phyloP scores from a whole-genome alignment of 495 filamentous ascomycete species.

The Podospora didyma region DNA sequence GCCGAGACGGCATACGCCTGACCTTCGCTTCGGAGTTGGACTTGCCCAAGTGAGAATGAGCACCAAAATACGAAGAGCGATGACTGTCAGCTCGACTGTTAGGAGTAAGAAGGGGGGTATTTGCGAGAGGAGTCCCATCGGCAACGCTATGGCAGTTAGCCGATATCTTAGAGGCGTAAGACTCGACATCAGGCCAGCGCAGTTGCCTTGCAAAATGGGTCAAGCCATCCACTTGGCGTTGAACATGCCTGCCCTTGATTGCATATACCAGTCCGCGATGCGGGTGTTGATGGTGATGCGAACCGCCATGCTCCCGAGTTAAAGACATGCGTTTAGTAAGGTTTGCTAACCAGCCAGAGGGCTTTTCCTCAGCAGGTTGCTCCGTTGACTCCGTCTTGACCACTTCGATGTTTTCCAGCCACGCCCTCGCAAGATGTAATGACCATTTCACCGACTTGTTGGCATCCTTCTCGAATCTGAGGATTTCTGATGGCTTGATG shows the following conservation, averaged over 20 bases:
- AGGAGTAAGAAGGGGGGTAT: conserved; percentile 35
- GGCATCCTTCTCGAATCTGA: conserved; percentile 59
- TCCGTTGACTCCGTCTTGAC: conserved; percentile 41
- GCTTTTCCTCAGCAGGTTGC: conserved; percentile 23
- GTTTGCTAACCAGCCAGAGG: conserved; percentile 47
- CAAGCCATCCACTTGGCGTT: conserved; percentile 51
- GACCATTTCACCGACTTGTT: conserved; percentile 76
- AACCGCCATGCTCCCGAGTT: conserved; percentile 31
- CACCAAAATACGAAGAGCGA: conserved; percentile 38
- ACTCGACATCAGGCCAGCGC: conserved; percentile 50
- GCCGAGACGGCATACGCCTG: conserved; percentile 27
- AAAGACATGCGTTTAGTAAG: conserved; percentile 50
- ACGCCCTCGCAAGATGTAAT: conserved; percentile 66
- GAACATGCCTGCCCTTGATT: conserved; percentile 41
- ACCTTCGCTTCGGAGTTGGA: conserved; percentile 18
- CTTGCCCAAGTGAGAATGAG: conserved; percentile 34
- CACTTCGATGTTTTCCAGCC: conserved; percentile 68
- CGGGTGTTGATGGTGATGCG: conserved; percentile 23
- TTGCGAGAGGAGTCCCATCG: conserved; percentile 35
- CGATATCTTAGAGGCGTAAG: conserved; percentile 33
- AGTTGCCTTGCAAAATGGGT: conserved; percentile 55
- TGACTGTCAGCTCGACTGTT: conserved; percentile 30
- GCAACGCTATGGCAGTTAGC: conserved; percentile 36
- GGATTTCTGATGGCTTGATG: conserved; percentile 56
- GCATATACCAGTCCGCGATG: conserved; percentile 34